Conservation (phyloP, 176 grass and related monocot genomes). For the Oryza longistaminata region DNA sequence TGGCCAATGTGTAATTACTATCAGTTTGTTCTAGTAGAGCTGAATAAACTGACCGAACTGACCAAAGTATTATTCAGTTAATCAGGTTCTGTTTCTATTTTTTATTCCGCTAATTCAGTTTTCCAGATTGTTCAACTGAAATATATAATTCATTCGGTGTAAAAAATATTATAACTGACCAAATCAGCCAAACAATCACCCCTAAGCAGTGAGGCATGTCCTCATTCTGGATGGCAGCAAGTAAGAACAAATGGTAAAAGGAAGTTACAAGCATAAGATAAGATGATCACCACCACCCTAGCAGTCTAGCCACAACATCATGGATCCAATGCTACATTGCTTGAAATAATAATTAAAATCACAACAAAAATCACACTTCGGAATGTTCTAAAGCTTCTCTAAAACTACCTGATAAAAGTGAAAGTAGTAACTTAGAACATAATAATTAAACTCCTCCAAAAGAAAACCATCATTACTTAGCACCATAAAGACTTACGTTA, state of each 20-base stretch:
- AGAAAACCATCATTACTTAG: conserved; percentile 22
- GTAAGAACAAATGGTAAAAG: not conserved
- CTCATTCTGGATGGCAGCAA: conserved; percentile 18
- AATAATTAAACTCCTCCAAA: not conserved
- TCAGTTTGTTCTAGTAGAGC: not conserved
- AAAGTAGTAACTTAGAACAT: conserved; percentile 21
- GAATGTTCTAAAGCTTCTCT: conserved; percentile 27
- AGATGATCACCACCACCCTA: not conserved
- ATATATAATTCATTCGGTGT: not conserved
- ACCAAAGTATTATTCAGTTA: not conserved
- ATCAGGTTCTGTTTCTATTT: not conserved
- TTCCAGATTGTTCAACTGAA: not conserved
- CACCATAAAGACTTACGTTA: conserved; percentile 67
- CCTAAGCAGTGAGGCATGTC: not conserved
- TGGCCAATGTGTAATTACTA: not conserved
- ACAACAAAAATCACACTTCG: not conserved
- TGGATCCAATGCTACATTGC: conserved; percentile 2
- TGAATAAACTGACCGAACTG: not conserved
- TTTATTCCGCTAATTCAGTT: too few relatives aligned
- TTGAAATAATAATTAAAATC: conserved; percentile 12
- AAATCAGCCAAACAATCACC: not conserved
- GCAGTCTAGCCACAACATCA: not conserved
- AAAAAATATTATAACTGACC: not conserved
- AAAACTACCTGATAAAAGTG: not conserved
- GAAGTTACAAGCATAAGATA: conserved; percentile 19